Percentiles rank a stretch among this genome's conserved stretches.
Conservation (phyloP, 331 rosid species). For the Quercus tomentella region DNA sequence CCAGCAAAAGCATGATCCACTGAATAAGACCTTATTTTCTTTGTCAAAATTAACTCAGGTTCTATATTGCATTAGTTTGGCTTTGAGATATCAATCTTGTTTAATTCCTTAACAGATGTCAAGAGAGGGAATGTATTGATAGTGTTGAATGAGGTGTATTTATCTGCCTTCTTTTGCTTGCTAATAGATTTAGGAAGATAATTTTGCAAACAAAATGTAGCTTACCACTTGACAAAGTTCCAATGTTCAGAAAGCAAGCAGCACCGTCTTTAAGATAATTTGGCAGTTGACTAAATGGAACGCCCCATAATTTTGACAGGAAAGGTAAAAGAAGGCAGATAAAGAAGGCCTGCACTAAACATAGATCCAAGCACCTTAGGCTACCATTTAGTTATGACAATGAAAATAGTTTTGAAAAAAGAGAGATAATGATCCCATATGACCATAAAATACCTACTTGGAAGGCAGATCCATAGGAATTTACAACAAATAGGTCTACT, state of each 20-base stretch:
- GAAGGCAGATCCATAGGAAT: slow-evolving; percentile 87
- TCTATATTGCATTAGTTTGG: neutral
- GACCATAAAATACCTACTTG: slow-evolving; percentile 51
- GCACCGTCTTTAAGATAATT: slow-evolving; percentile 85
- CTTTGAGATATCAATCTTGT: too few relatives aligned
- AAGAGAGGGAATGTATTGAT: neutral
- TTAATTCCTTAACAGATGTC: neutral
- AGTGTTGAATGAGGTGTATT: neutral
- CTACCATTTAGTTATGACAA: neutral
- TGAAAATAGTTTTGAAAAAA: neutral
- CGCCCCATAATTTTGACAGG: slow-evolving; percentile 86
- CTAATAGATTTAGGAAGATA: neutral
- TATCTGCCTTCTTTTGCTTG: neutral
- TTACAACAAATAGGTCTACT: slow-evolving; percentile 79
- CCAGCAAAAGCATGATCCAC: too few relatives aligned
- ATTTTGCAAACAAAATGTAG: neutral
- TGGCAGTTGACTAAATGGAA: slow-evolving; percentile 82
- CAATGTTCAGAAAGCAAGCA: slow-evolving; percentile 76
- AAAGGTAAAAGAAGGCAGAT: slow-evolving; percentile 75
- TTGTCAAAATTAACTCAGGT: neutral
- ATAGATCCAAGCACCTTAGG: slow-evolving; percentile 14
- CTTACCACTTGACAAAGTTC: slow-evolving; percentile 68
- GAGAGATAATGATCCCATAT: neutral
- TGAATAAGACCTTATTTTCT: too few relatives aligned
- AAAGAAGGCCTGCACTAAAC: slow-evolving; percentile 70